Base-by-base conservation (phyloP, 2,329 filamentous ascomycete species). In the Trichoderma afroharzianum region DNA sequence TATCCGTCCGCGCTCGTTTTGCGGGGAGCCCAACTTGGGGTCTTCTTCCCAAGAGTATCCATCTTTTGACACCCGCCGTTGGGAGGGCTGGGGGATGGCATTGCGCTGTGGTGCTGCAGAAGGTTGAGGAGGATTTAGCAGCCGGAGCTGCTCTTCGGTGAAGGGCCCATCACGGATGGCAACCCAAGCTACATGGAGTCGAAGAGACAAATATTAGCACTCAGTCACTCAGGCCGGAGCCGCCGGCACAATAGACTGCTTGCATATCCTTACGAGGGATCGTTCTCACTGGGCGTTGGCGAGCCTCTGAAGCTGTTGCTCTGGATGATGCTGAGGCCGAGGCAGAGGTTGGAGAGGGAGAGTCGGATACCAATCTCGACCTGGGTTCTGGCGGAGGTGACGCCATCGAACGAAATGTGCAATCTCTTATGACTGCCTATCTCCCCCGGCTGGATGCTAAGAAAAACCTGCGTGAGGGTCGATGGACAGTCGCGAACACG, bases 61-160 rank as follows among this genome's bases (percentile, higher is more conserved):
- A 76, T 87, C 85, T 66, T 79, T 80, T 6, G 85, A 87, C 12
- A 86, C 79, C 57, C 85, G 82, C 43, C 83, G 79, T 36, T 81
- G 77, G 15, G 79, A 77, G 32, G 83, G 79, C 72, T 78, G 76
- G 26, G 84, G 83, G 1, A 79, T 77, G 43, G 81, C 80, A 73
- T 86, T 85, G 75, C 83, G 83, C 15, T 84, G 81, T 4, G 83
- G 79, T 15, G 76, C 78, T 8, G 81, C 77, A 28, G 82, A 76
- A n/a, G 80, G 80, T 1, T 77, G 76, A 2, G 84, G 85, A 30
- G 79, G 79, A 58, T 75, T 79, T 15, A 85, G 77, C 21, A 83
- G 77, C 28, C 78, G 77, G 26, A 83, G 78, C 73, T 84, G 66
- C 43, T 82, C 80, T 8, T 82, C 79, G 69, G 77, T 78, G 4